Base-by-base conservation (phyloP, 1,139 yeast species). In the Taphrina communis region DNA sequence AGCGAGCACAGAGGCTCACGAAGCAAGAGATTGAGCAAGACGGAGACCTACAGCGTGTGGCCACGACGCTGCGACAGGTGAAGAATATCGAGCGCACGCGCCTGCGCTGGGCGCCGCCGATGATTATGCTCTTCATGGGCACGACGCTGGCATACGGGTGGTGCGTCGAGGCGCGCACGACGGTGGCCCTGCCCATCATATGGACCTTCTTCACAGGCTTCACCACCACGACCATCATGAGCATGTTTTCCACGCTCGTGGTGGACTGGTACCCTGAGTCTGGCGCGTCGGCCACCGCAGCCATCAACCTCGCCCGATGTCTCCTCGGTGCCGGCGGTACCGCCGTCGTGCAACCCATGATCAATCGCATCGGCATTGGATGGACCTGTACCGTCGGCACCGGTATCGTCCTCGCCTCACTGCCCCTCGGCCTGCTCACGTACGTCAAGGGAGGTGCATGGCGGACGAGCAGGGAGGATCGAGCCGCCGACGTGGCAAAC, bases 91-190 rank as follows among this genome's bases (percentile, higher is more conserved):
- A 84, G 70, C 80, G 79, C 51, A 83, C 86, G 6, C 79, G 90
- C 58, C 75, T 87, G 44, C 41, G 42, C 21, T 53, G 68, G 12
- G 38, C 53, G 52, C 63, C 63, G 12, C 12, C 7, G 38, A 57
- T 55, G 48, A 21, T 50, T 1, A 76, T 87, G 35, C 82, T 85
- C 19, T 80, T 89, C 71, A 92, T 93, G 21, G 81, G 86, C 58
- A 82, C 90, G 0, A 81, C 89, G 70, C 89, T 89, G 78, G 89
- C 95, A 94, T 81, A 88, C 71, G 96, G 88, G 14, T 89, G 96
- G 96, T 83, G 93, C 2, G 84, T 90, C 14, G 83, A 85, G 75
- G 70, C 71, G 12, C 72, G 75, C 8, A 86, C 89, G 38, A 94
- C 88, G 76, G 89, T 93, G 92, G 86, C 88, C 81, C 89, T 86